Evolutionary conservation across 1,139 yeast genomes (phyloP).

Genomic region (Meyerozyma smithsonii): DNA sequence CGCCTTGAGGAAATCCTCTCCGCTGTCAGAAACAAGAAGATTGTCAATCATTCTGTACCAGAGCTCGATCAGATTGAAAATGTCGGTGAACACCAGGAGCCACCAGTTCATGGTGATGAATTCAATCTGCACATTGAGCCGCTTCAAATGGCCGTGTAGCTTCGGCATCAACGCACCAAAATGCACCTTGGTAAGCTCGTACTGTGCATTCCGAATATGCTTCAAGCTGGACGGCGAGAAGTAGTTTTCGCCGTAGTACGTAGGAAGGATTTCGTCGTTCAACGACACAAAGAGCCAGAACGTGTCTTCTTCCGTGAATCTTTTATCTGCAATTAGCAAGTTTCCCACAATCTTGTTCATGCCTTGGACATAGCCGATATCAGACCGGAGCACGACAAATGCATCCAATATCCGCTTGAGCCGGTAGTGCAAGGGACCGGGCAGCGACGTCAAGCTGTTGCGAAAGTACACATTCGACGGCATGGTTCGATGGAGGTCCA

Average conservation of each 20-base stretch:
- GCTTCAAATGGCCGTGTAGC: constrained; percentile 31
- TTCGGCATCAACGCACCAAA: constrained; percentile 33
- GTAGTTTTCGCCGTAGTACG: constrained; percentile 17
- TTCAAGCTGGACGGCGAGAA: constrained; percentile 39
- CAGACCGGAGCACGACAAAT: constrained; percentile 45
- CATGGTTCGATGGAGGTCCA: constrained; percentile 54
- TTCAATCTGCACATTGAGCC: constrained; percentile 41
- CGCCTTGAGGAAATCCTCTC: constrained; percentile 8
- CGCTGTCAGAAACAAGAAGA: constrained; percentile 27
- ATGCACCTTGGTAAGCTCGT: constrained; percentile 17
- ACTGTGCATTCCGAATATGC: constrained; percentile 39
- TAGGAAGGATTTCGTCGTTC: constrained; percentile 49
- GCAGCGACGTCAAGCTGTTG: constrained; percentile 32
- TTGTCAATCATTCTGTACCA: constrained; percentile 53
- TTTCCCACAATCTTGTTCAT: constrained; percentile 60
- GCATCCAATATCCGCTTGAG: constrained; percentile 49
- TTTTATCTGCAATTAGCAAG: constrained; percentile 38
- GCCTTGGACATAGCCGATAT: constrained; percentile 58
- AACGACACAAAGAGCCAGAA: constrained; percentile 54
- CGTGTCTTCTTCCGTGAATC: constrained; percentile 45
- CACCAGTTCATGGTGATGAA: constrained; percentile 58
- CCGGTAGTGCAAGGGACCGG: constrained; percentile 51
- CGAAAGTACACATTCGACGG: constrained; percentile 52
- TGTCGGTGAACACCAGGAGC: constrained; percentile 48
- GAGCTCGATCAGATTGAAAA: constrained; percentile 46